Percentiles rank a stretch among this genome's conserved stretches.
These are phyloP conservation scores for Colletotrichum limetticola DNA, from an alignment of 2,329 filamentous ascomycete genomes.

Conservation along the genomic window DNA sequence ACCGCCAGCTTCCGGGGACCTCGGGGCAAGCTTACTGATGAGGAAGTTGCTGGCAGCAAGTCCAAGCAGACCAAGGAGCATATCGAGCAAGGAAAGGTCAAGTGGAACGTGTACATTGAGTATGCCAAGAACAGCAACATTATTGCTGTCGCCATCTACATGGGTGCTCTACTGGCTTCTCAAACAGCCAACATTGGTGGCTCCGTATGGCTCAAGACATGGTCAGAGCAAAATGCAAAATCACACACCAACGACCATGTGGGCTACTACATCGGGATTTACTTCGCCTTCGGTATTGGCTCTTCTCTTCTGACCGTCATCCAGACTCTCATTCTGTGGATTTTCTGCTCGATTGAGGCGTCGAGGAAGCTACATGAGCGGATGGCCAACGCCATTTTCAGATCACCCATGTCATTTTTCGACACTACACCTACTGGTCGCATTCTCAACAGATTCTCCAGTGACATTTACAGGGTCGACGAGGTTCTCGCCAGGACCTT, in stretches of 20 bases:
- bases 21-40: conserved; percentile 84
- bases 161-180: conserved; percentile 79
- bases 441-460: conserved; percentile 95
- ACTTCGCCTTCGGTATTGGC: conserved; percentile 94
- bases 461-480: conserved; percentile 84
- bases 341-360: conserved; percentile 99
- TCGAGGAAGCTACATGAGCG: conserved; percentile 96
- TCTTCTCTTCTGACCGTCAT: conserved; percentile 85
- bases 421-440: conserved; percentile 97
- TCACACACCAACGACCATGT: conserved; percentile 77
- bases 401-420: conserved; percentile 98
- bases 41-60: conserved; percentile 80
- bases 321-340: conserved; percentile 96
- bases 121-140: conserved; percentile 97
- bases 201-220: conserved; percentile 92
- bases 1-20: conserved; percentile 90
- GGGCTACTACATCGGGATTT: conserved; percentile 93
- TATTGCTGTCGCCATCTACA: conserved; percentile 82
- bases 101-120: conserved; percentile 93
- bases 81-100: conserved; percentile 95
- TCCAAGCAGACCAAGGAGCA: conserved; percentile 90
- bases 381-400: conserved; percentile 97
- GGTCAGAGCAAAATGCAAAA: conserved; percentile 83
- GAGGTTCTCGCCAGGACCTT: conserved; percentile 96
- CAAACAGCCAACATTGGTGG: conserved; percentile 87